Evolutionary conservation across 306 rosid genomes (phyloP), one percentile per base, ranked within the genome.

Genomic region (Cicer yamashitae): DNA sequence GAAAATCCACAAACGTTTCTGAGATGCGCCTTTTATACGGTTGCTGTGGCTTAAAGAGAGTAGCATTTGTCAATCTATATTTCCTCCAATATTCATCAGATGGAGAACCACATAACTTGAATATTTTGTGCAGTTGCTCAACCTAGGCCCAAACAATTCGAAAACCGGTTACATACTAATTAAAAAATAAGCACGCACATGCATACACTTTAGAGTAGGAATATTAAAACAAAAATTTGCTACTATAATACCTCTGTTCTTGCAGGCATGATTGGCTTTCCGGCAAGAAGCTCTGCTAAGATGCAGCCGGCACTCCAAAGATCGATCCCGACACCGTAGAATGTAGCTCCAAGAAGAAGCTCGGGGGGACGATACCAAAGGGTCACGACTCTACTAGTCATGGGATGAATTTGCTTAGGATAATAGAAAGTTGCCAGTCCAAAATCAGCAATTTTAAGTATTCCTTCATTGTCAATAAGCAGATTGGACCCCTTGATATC

Each of bases 231-330:
- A 3, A 30, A 30, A 30, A 30, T 30, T 30, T 30, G 34, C 34
- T 30, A 30, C 34, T 30, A 30, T 30, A 3, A 30, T 30, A 51
- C 98, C 98, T 93, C 98, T 37, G 98, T 93, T 63, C 97, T 86
- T 70, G 96, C 98, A 18, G 98, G 98, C 98, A 93, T 82, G 64
- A 91, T 84, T 81, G 98, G 96, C 91, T 87, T 93, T 84, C 97
- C 98, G 18, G 91, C 82, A 47, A 93, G 93, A 66, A 93, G 81
- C 86, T 93, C 98, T 2, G 92, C 97, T 82, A 93, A 85, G 82
- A 93, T 93, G 88, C 98, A 93, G 65, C 98, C 98, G 62, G 91
- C 98, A 66, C 98, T 93, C 98, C 98, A 93, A 43, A 93, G 89
- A 82, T 93, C 98, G 38, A 93, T 74, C 56, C 91, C 88, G 51